phyloP scores from a whole-genome alignment of 371 early-diverging fungal species.

The Saksenaea oblongispora region DNA sequence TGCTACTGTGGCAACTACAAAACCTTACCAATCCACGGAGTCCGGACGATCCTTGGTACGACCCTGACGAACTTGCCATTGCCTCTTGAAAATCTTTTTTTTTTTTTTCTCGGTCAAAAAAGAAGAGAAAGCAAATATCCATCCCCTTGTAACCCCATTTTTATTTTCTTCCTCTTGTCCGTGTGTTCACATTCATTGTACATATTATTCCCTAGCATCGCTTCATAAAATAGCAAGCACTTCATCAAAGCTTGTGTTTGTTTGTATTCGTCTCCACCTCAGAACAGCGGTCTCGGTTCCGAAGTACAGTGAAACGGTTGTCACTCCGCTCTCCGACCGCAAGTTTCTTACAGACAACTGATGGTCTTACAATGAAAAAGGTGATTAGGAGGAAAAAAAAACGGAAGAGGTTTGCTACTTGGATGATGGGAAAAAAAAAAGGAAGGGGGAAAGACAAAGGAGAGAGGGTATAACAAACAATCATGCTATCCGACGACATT shows the following conservation, averaged over 20 bases:
- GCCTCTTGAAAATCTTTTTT: neutral
- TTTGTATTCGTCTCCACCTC: neutral
- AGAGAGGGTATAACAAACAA: no score
- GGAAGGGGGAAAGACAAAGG: no score
- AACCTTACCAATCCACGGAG: conserved; percentile 39
- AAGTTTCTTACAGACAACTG: neutral
- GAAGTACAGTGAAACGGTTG: neutral
- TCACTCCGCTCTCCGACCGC: neutral
- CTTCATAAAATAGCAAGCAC: neutral
- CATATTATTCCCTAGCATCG: neutral
- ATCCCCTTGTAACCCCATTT: neutral
- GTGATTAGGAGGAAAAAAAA: no score
- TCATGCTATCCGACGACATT: no score
- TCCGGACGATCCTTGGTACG: conserved; percentile 44
- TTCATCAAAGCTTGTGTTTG: neutral
- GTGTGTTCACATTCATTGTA: neutral
- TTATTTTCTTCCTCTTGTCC: neutral
- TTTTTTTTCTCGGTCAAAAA: neutral
- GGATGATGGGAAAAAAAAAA: no score
- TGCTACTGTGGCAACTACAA: conserved; percentile 47
- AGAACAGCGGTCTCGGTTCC: neutral
- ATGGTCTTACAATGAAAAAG: no score
- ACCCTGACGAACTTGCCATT: conserved; percentile 17
- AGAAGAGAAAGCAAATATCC: neutral
- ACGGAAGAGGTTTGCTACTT: no score